Evolutionary conservation across 148 eudicot species (phyloP).

Genomic region (Linanthus parryae): DNA sequence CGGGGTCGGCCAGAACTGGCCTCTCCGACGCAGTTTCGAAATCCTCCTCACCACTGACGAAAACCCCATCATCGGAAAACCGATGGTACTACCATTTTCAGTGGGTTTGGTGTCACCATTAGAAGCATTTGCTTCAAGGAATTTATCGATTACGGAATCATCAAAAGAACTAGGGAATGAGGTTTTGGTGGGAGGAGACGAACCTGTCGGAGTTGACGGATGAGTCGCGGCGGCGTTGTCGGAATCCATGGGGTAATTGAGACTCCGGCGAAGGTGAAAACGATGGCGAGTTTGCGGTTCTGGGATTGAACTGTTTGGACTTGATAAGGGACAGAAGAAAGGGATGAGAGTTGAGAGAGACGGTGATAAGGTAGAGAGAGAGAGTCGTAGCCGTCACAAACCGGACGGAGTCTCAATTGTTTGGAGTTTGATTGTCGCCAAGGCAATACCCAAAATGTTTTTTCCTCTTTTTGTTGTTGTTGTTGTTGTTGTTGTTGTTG

Average conservation of each 20-base stretch:
- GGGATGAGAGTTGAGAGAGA: not conserved
- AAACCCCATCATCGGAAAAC: slow-evolving; percentile 36
- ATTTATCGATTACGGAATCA: not conserved
- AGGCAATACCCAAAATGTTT: no score
- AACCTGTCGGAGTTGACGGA: not conserved
- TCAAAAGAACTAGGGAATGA: no score
- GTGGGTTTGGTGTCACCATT: not conserved
- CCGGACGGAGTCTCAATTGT: no score
- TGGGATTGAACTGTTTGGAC: not conserved
- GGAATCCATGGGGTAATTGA: slow-evolving; percentile 4
- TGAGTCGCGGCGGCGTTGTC: no score
- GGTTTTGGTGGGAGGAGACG: not conserved
- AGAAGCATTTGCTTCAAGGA: no score
- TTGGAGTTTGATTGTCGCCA: no score
- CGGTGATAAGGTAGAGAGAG: slow-evolving; percentile 10
- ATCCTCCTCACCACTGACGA: slow-evolving; percentile 46
- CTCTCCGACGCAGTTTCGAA: slow-evolving; percentile 28
- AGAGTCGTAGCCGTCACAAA: no score
- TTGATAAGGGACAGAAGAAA: not conserved
- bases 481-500: no score
- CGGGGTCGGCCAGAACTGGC: slow-evolving; percentile 20
- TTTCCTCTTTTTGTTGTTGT: no score
- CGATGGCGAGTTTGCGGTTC: not conserved
- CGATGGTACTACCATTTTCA: slow-evolving; percentile 11
- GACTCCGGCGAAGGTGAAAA: not conserved